A percentile compares a stretch with the other conserved stretches of the same genome.
Evolutionary conservation across 164 flowering plant genomes (phyloP).

Genomic region (Tetrastigma voinierianum): DNA sequence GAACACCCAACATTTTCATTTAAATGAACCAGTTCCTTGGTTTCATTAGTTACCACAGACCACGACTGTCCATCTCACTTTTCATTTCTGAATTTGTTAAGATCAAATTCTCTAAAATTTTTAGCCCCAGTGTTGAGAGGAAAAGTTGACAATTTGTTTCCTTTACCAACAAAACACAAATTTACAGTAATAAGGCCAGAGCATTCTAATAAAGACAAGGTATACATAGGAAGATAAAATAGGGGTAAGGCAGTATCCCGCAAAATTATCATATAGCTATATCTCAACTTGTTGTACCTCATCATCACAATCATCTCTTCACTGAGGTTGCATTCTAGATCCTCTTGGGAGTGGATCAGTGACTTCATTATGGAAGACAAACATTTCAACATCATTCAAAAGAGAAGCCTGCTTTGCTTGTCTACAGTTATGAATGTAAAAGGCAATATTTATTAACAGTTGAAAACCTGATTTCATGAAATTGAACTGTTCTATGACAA

Average conservation of each 20-base stretch:
- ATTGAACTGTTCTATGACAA: too few species aligned
- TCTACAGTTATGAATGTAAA: neutral
- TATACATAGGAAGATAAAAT: neutral
- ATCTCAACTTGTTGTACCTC: slow-evolving; percentile 25
- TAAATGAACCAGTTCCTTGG: slow-evolving; percentile 31
- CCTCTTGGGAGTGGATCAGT: slow-evolving; percentile 10
- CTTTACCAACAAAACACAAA: slow-evolving; percentile 10
- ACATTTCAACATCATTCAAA: slow-evolving; percentile 35
- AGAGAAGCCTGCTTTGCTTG: slow-evolving; percentile 14
- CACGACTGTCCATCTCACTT: too few species aligned
- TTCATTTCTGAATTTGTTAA: slow-evolving; percentile 15
- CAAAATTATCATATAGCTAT: too few species aligned
- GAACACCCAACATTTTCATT: slow-evolving; percentile 27
- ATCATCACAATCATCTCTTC: slow-evolving; percentile 32
- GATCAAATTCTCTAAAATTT: slow-evolving; percentile 13
- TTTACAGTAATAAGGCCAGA: neutral
- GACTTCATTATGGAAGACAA: slow-evolving; percentile 22
- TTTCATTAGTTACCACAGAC: slow-evolving; percentile 38
- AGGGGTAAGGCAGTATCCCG: too few species aligned
- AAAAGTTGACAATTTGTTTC: slow-evolving; percentile 4
- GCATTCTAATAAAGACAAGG: neutral
- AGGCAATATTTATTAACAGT: too few species aligned
- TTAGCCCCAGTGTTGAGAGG: slow-evolving; percentile 10
- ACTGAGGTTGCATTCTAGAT: slow-evolving; percentile 17
- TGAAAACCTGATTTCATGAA: too few species aligned